Percentiles rank a stretch among this genome's conserved stretches.
These are phyloP conservation scores for Zygnema cylindricum DNA, from an alignment of 139 green algal species.

Conservation along the genomic window DNA sequence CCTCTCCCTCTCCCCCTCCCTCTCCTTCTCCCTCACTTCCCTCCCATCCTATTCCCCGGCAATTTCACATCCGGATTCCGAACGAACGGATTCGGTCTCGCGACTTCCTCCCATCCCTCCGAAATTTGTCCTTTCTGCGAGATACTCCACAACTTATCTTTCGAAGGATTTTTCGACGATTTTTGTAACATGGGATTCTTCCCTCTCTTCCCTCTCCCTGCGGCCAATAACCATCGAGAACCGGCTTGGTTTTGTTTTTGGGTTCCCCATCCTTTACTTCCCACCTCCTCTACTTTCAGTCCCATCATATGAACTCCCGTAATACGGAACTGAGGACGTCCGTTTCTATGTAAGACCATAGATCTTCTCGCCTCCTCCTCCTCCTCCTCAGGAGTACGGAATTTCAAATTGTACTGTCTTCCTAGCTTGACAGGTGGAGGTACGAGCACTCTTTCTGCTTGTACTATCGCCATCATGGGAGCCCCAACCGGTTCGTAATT, in stretches of 20 bases:
- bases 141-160: slow-evolving; percentile 58
- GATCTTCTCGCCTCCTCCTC: neutral
- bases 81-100: slow-evolving; percentile 45
- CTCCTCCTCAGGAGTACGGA: slow-evolving; percentile 16
- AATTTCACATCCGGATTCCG: slow-evolving; percentile 55
- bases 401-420: neutral
- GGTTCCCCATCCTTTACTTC: slow-evolving; percentile 40
- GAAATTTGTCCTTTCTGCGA: slow-evolving; percentile 26
- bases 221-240: slow-evolving; percentile 54
- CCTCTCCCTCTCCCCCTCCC: neutral
- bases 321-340: slow-evolving; percentile 37
- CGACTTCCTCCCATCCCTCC: slow-evolving; percentile 44
- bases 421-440: neutral
- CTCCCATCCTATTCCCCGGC: slow-evolving; percentile 27
- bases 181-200: slow-evolving; percentile 31
- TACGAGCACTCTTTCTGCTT: slow-evolving; percentile 45
- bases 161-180: neutral
- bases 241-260: slow-evolving; percentile 43
- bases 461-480: slow-evolving; percentile 60
- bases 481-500: slow-evolving; percentile 56
- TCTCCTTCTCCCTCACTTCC: neutral
- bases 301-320: slow-evolving; percentile 60
- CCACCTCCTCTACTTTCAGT: slow-evolving; percentile 36
- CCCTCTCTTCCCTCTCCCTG: slow-evolving; percentile 46
- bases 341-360: neutral